Base-by-base conservation (phyloP, 805 yeast species). In the Pichia exigua region DNA sequence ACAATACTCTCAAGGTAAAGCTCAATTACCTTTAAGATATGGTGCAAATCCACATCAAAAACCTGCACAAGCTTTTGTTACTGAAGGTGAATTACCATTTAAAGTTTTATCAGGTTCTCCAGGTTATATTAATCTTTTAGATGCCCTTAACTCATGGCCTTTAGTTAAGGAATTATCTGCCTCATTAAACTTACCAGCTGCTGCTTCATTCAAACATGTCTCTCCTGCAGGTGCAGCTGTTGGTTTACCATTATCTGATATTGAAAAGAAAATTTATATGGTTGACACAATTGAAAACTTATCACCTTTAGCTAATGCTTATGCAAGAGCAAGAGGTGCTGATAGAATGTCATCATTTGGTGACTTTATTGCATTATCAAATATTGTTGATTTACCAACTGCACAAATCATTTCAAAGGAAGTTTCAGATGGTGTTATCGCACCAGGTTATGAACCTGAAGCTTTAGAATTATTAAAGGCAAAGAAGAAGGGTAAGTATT, bases 21-120 rank as follows among this genome's bases (percentile, higher is more conserved):
- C 94, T 50, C 98, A 92, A 79, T 77, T 94, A 71, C 92, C 97
- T 28, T 79, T 94, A 64, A 85, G 99, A 76, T 94, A 94, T 71
- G 99, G 99, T 70, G 97, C 96, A 54, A 94, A 94, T 77, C 99
- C 99, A 54, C 98, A 94, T 72, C 99, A 94, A 77, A 94, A 89
- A 73, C 99, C 99, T 47, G 97, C 99, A 30, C 99, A 94, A 77
- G 97, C 98, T 49, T 94, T 72, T 66, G 95, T 94, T 52, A 69
- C 83, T 53, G 80, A 83, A 59, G 96, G 95, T 63, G 86, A 85
- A 59, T 79, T 94, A 59, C 99, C 99, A 47, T 92, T 94, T 78
- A 86, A 86, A 74, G 98, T 92, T 27, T 76, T 94, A 62, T 75
- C 83, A 60, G 99, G 99, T 54, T 85, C 97, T 52, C 99, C 99